These are phyloP conservation scores for Amauroascus niger DNA, from an alignment of 2,329 filamentous ascomycete species.

Conservation along the genomic window DNA sequence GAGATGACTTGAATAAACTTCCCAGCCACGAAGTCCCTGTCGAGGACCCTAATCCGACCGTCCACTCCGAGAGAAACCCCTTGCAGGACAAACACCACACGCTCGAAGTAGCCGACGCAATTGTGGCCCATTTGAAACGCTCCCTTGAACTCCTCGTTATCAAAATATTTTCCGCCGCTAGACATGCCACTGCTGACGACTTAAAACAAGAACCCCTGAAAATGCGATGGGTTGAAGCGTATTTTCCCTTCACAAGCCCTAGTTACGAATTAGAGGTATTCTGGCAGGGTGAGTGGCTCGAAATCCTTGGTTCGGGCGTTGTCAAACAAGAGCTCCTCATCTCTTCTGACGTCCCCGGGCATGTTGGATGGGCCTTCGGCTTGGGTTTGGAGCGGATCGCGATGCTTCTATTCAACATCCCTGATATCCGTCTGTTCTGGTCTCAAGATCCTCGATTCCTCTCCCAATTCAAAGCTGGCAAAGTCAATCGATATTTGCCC, in stretches of 20 bases:
- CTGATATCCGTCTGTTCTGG: constrained; percentile 96
- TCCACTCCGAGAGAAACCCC: constrained; percentile 70
- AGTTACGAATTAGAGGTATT: constrained; percentile 95
- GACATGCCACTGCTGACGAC: constrained; percentile 41
- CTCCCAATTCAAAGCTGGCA: constrained; percentile 58
- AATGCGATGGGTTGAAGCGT: constrained; percentile 91
- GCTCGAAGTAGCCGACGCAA: constrained; percentile 66
- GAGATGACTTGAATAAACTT: constrained; percentile 59
- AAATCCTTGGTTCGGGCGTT: constrained; percentile 87
- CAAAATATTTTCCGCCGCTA: constrained; percentile 73
- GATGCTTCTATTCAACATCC: constrained; percentile 93
- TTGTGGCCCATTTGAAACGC: constrained; percentile 76
- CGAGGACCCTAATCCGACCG: constrained; percentile 71
- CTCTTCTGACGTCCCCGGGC: constrained; percentile 62
- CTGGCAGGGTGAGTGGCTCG: constrained; percentile 91
- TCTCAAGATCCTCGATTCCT: constrained; percentile 75
- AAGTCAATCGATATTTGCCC: constrained; percentile 59
- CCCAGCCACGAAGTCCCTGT: constrained; percentile 67
- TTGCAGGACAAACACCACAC: constrained; percentile 64
- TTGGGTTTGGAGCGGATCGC: constrained; percentile 89
- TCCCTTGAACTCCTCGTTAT: constrained; percentile 84
- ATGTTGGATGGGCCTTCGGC: constrained; percentile 91
- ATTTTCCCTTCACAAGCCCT: constrained; percentile 93
- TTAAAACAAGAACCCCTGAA: constrained; percentile 62
- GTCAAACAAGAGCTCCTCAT: constrained; percentile 72